Evolutionary conservation across 768 basidiomycete genomes (phyloP), one percentile per base, ranked within the genome.

Genomic region (Mycena metata): DNA sequence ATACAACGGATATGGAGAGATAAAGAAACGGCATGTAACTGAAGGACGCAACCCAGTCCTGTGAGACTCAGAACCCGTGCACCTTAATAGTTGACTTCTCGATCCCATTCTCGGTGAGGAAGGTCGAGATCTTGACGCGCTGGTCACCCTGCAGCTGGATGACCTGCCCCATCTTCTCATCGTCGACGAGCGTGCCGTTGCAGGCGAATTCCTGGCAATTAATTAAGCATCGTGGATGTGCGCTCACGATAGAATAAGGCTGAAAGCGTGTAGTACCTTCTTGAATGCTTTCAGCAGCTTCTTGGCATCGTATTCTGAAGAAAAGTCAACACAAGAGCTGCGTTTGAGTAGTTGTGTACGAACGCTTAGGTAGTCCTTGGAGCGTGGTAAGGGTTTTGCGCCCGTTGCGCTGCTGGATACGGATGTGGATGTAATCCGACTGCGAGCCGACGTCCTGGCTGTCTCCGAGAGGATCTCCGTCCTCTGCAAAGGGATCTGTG

Each of bases 111-210:
- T 93, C 91, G 69, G 86, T 84, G 73, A 99, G 90, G 87, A 98
- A 98, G 55, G 84, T 88, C 60, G 88, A 89, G 72, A 98, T 97
- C 86, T 96, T 96, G 78, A 86, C 80, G 58, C 98, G 89, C 81
- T 99, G 98, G 82, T 99, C 98, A 69, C 98, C 98, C 80, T 99
- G 98, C 71, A 99, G 91, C 83, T 99, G 98, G 76, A 99, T 95
- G 79, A 99, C 95, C 83, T 96, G 88, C 64, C 98, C 98, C 84
- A 95, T 90, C 83, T 96, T 95, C 79, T 94, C 94, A 83, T 98
- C 95, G 60, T 96, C 94, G 72, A 98, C 94, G 74, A 99, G 89
- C 57, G 93, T 96, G 73, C 98, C 98, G 82, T 99, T 99, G 85
- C 96, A 98, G 72, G 96, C 96, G 74, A 98, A 98, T 86, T 98